Percentiles rank a stretch among this genome's conserved stretches.
These are phyloP conservation scores for Boechera divaricarpa DNA, from an alignment of 345 rosid species.

Conservation along the genomic window DNA sequence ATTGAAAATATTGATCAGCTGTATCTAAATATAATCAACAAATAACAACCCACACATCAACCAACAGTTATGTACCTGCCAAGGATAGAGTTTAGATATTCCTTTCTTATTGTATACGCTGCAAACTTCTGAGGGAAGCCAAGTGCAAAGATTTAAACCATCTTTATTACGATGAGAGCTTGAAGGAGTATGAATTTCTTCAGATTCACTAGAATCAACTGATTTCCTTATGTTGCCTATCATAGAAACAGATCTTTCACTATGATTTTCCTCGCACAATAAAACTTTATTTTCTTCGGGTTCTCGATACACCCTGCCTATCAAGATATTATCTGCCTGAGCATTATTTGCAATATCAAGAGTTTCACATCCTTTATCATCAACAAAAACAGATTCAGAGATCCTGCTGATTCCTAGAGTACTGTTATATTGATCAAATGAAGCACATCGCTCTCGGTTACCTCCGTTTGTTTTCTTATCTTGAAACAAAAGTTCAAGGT, in stretches of 20 bases:
- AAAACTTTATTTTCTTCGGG: constrained; percentile 42
- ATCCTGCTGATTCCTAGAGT: constrained; percentile 42
- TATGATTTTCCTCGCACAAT: constrained; percentile 45
- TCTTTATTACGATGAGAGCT: constrained; percentile 59
- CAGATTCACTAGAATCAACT: constrained; percentile 44
- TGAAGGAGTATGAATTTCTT: constrained; percentile 75
- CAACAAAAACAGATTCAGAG: constrained; percentile 46
- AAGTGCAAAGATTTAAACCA: constrained; percentile 58
- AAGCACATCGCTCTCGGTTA: constrained; percentile 35
- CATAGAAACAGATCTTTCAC: constrained; percentile 45
- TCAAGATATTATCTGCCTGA: constrained; percentile 45
- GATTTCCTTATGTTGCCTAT: constrained; percentile 47
- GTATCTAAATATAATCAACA: constrained; percentile 11
- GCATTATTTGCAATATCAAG: constrained; percentile 36
- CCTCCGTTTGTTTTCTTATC: constrained; percentile 58
- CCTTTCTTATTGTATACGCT: constrained; percentile 76
- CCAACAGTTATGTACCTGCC: constrained; percentile 73
- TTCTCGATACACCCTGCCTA: constrained; percentile 43
- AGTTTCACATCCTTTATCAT: constrained; percentile 36
- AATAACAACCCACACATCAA: constrained; percentile 23
- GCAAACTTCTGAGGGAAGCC: constrained; percentile 93
- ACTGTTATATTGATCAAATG: constrained; percentile 37
- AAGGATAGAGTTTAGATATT: constrained; percentile 79
- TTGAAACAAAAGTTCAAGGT: constrained; percentile 73
- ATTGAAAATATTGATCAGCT: constrained; percentile 13